Conservation (phyloP, 345 rosid species). For the Acer negundo region DNA sequence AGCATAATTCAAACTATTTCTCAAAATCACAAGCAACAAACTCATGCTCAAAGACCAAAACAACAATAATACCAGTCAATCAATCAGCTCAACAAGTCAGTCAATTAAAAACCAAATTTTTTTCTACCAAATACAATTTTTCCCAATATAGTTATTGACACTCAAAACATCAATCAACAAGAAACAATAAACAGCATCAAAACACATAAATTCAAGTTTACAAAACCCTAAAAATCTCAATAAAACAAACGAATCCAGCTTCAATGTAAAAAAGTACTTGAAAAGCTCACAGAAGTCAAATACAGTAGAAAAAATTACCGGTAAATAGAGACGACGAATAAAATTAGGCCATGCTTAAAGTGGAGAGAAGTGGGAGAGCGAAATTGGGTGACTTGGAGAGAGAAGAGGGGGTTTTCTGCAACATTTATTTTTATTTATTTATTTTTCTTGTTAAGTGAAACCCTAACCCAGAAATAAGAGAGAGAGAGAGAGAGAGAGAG, state of each 20-base stretch:
- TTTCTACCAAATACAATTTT: not conserved
- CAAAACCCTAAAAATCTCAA: not conserved
- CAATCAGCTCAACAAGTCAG: not conserved
- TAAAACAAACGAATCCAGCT: not conserved
- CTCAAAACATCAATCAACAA: not conserved
- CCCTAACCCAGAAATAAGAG: conserved; percentile 50
- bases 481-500: conserved; percentile 18
- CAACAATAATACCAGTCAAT: not conserved
- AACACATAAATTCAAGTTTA: not conserved
- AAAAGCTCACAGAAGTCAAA: not conserved
- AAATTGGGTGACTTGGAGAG: conserved; percentile 16
- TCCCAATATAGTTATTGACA: not conserved
- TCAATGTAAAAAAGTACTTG: not conserved
- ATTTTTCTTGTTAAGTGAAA: conserved; percentile 25
- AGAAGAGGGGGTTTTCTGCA: conserved; percentile 15
- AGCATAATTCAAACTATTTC: not conserved
- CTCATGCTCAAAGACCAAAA: not conserved
- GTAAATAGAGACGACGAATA: conserved; percentile 38
- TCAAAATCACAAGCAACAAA: not conserved
- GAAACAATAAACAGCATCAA: not conserved
- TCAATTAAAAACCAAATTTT: not conserved
- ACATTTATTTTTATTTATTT: conserved; percentile 14
- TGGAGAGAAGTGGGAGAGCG: conserved; percentile 28
- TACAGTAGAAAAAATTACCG: conserved; percentile 27
- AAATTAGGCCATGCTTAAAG: conserved; percentile 48